Base-by-base conservation (phyloP, 176 grass and related monocot species). In the Musa itinerans region DNA sequence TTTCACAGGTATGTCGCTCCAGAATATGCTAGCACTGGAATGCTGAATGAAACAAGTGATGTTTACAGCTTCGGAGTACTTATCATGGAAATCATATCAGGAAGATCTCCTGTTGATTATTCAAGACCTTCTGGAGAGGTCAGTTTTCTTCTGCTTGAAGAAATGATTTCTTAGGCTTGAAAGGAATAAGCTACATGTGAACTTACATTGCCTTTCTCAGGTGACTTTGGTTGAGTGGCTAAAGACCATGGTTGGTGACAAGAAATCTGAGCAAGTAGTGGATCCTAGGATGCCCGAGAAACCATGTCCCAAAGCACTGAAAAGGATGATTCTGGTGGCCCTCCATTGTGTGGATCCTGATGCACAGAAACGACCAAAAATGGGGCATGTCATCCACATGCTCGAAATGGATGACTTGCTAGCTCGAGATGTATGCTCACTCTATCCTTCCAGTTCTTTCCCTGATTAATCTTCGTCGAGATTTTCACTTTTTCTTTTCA, bases 11-110 rank as follows among this genome's bases (percentile, higher is more conserved):
- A 93, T 9, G 94, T 98, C 26, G 90, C 90, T 4, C 94, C 94
- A 2, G 94, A 98, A 61, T 98, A 98, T 67, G 94, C 94, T 2
- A 89, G 85, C 68, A 98, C 94, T 3, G 94, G 94, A 0, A 93
- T 87, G 90, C 67, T 98, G 79, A 98, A 87, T 62, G 94, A 93
- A 78, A 89, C 84, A 54, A 98, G 94, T 74, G 94, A 98, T 53
- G 94, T 98, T 50, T 93, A 93, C 72, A 93, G 94, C 75, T 98
- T 98, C 65, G 94, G 94, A 14, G 94, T 93, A 68, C 90, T 98
- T 21, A 74, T 87, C 70, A 93, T 93, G 94, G 94, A 98, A 78
- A 82, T 87, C 51, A 81, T 98, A 17, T 89, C 94, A 2, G 94
- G 90, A 25, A 93, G 88, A 83, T 83, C 88, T 64, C 86, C 90